A percentile compares a stretch with the other conserved stretches of the same genome.
Conservation (phyloP, 192 early-diverging fungal genomes). For the Gonapodya prolifera region DNA sequence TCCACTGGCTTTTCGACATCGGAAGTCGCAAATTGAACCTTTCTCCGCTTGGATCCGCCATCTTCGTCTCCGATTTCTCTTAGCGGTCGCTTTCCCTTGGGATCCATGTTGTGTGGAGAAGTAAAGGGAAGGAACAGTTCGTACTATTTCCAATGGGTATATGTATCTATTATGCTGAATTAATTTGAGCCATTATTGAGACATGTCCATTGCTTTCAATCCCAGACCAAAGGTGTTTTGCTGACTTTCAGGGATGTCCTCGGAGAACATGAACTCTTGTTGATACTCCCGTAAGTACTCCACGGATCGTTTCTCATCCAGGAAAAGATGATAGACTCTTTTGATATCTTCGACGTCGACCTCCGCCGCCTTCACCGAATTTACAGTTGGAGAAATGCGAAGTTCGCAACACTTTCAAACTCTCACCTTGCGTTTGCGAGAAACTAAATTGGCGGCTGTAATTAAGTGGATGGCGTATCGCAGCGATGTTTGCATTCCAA, state of each 20-base stretch:
- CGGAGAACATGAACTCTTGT: conserved; percentile 10
- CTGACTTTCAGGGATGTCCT: neutral
- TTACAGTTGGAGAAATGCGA: neutral
- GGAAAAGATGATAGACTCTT: conserved; percentile 85
- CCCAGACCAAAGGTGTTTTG: neutral
- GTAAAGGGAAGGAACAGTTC: neutral
- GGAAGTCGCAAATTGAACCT: neutral
- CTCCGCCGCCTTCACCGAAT: conserved; percentile 40
- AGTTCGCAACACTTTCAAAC: neutral
- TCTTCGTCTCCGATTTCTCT: neutral
- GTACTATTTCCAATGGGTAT: neutral
- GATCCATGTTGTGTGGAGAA: neutral
- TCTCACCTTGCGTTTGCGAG: conserved; percentile 71
- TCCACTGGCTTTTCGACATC: neutral
- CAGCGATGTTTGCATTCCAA: conserved; percentile 85
- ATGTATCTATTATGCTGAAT: neutral
- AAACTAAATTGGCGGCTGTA: conserved; percentile 81
- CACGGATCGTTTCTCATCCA: conserved; percentile 93
- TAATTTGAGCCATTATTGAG: neutral
- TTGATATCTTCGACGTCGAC: conserved; percentile 93
- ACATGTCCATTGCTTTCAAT: neutral
- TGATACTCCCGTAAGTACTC: conserved; percentile 34
- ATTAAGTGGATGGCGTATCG: conserved; percentile 95
- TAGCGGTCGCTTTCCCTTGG: neutral
- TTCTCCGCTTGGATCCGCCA: neutral